Base-by-base conservation (phyloP, 352 stramenopile species). In the Hyaloperonospora arabidopsidis region DNA sequence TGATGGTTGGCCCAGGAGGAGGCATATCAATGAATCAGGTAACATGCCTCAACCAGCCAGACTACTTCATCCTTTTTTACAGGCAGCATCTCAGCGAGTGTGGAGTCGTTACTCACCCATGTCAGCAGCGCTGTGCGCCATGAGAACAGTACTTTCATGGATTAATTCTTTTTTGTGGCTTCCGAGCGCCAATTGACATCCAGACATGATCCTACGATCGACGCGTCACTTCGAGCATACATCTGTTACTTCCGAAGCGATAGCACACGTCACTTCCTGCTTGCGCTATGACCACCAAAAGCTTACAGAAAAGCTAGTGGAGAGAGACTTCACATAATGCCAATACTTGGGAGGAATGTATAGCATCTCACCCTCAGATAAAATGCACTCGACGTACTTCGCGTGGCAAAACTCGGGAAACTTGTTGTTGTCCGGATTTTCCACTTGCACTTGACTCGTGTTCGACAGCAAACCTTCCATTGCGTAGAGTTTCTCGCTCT, bases 311-410 rank as follows among this genome's bases (percentile, higher is more conserved):
- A 89, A 90, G 52, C 83, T 93, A 34, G 72, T 77, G 21, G 57
- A 77, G 17, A 90, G 69, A n/a, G 82, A 93, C 18, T 69, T 70
- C 32, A 96, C 82, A 55, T 84, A 95, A 52, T 96, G 87, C 87
- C 87, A 96, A 39, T 85, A 87, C n/a, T 70, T 63, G 8, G 80
- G 79, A 43, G 87, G 87, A 52, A 96, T 93, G 63, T 89, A 96
- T 5, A 96, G 68, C 68, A 91, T 94, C 36, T 92, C 69, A 8
- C 84, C 84, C 44, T 76, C 73, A 25, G 56, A 50, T 17, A 91
- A 61, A 22, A 85, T 69, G 45, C 86, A 92, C 52, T 92, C 74
- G n/a, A 83, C 40, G 52, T 85, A 93, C 28, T 53, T 64, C 0
- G 77, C 79, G 11, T 62, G 46, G 1, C 29, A 29, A 52, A 90